Base-by-base conservation (phyloP, 2,329 filamentous ascomycete genomes). In the Aspergillus novoparasiticus region DNA sequence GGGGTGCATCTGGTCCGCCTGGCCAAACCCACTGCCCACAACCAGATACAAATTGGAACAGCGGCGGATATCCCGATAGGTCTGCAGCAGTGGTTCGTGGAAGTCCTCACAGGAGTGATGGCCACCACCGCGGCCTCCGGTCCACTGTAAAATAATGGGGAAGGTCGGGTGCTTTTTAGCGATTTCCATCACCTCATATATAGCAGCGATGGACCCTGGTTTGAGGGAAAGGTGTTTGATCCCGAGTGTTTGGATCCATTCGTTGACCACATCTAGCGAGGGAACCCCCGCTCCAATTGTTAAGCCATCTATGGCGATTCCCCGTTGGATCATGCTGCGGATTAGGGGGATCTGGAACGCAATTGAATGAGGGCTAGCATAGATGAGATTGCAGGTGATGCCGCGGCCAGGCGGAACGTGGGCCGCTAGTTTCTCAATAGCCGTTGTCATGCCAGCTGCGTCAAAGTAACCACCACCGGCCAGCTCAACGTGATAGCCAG, bases 31-130 rank as follows among this genome's bases (percentile, higher is more conserved):
- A 82, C 92, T 96, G 58, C 94, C 94, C 57, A 93, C 94, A 64
- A 97, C 88, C 12, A 97, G 84, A 64, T 96, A 90, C 66, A 97
- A 89, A 80, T 97, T 97, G 68, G 89, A 84, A 67, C 90, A 90
- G 57, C 78, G 73, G 26, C 80, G 75, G 66, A 97, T 93, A 60
- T 91, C 87, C 64, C 88, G 87, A 76, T 97, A 97, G 89, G 94
- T 94, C 71, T 92, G 89, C 9, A 97, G 83, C 50, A 97, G 90
- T 6, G 94, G 94, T 73, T 94, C 89, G 78, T 97, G 94, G 85
- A 97, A 97, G 78, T 97, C 94, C 77, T 97, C 94, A 67, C 90
- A 96, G 0, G 93, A 97, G 81, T 97, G 94, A 78, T 97, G 94
- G 62, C 94, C 94, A 82, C 94, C 94, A 69, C 93, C 94, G 79